A percentile compares a stretch with the other conserved stretches of the same genome.
phyloP scores from a whole-genome alignment of 148 eudicot genomes.

The Camellia japonica region DNA sequence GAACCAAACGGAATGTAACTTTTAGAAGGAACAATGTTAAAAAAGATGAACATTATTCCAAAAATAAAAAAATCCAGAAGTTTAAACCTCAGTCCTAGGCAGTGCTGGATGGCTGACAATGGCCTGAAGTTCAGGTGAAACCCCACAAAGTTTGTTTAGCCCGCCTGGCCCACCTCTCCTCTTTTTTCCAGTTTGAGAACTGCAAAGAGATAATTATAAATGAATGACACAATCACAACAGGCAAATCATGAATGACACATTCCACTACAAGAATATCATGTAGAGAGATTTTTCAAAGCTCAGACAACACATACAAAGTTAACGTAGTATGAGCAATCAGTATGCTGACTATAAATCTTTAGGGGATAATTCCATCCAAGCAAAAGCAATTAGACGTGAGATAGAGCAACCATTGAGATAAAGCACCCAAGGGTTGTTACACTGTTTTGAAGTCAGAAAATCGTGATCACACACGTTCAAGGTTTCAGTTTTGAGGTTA shows the following conservation, averaged over 20 bases:
- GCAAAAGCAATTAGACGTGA: not conserved
- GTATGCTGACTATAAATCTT: not conserved
- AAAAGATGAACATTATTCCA: not conserved
- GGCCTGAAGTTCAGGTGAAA: constrained; percentile 81
- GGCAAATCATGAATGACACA: not conserved
- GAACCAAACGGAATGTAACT: constrained; percentile 13
- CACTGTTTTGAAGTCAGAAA: too few relatives aligned
- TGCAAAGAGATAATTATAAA: constrained; percentile 22
- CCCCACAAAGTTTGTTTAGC: constrained; percentile 79
- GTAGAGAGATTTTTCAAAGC: not conserved
- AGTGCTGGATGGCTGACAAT: constrained; percentile 80
- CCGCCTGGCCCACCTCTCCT: constrained; percentile 96
- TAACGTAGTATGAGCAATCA: not conserved
- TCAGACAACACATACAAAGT: not conserved
- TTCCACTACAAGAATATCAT: not conserved
- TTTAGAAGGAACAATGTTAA: not conserved
- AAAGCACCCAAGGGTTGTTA: not conserved
- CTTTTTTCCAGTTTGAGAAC: constrained; percentile 57
- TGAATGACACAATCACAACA: not conserved
- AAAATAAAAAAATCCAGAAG: not conserved
- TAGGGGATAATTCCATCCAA: not conserved
- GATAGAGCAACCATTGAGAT: constrained; percentile 1
- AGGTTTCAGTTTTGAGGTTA: too few relatives aligned
- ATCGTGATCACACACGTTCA: too few relatives aligned
- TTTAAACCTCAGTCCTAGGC: constrained; percentile 79